A percentile compares a stretch with the other conserved stretches of the same genome.
These are phyloP conservation scores for Diplodia intermedia DNA, from an alignment of 2,329 filamentous ascomycete genomes.

Conservation along the genomic window DNA sequence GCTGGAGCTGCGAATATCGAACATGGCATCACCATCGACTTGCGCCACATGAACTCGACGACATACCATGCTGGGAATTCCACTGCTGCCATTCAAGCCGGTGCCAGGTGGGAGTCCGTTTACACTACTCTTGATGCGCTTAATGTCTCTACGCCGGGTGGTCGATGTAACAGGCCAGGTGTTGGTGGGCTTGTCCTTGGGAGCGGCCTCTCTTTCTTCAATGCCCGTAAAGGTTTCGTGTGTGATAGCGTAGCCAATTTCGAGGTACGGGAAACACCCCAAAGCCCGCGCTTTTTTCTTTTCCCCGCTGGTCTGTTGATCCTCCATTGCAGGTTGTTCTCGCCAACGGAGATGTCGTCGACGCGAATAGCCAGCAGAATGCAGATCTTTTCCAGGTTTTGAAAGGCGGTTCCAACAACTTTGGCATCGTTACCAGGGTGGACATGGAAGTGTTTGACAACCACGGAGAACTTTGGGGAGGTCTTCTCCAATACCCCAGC, in stretches of 20 bases:
- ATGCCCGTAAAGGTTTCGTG: background rate
- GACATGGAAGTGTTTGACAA: slow-evolving; percentile 35
- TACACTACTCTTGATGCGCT: slow-evolving; percentile 38
- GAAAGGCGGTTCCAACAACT: slow-evolving; percentile 49
- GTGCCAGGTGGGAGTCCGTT: slow-evolving; percentile 41
- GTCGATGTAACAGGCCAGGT: slow-evolving; percentile 38
- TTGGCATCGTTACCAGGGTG: slow-evolving; percentile 48
- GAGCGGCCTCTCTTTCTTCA: slow-evolving; percentile 31
- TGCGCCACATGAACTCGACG: slow-evolving; percentile 39
- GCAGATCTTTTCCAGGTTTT: slow-evolving; percentile 47
- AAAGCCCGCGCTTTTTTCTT: background rate
- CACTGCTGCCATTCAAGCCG: slow-evolving; percentile 37
- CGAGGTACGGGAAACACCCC: background rate
- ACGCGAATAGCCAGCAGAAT: slow-evolving; percentile 24
- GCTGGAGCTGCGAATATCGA: slow-evolving; percentile 41
- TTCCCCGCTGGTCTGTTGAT: background rate
- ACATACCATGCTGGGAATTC: slow-evolving; percentile 37
- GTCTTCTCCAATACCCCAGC: slow-evolving; percentile 42
- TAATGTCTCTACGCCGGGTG: slow-evolving; percentile 39
- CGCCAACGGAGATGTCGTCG: slow-evolving; percentile 15
- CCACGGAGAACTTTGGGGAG: slow-evolving; percentile 44
- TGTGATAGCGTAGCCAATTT: slow-evolving; percentile 25
- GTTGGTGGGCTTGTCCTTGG: slow-evolving; percentile 39
- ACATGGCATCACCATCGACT: slow-evolving; percentile 41
- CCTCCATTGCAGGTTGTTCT: slow-evolving; percentile 15